Evolutionary conservation across 2,329 filamentous ascomycete species (phyloP).

Genomic region (Epicoccum nigrum): DNA sequence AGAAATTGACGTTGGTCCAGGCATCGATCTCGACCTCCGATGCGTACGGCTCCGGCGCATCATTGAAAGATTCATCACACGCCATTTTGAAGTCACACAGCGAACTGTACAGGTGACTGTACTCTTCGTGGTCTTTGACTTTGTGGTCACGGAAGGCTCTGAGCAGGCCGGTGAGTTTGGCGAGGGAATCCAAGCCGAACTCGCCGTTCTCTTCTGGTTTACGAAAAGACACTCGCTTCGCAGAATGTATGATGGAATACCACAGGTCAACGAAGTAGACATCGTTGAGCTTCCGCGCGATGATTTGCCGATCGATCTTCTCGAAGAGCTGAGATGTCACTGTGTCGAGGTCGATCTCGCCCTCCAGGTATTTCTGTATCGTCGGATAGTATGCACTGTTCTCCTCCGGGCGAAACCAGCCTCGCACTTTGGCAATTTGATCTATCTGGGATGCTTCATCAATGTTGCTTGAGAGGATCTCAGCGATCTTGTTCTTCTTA

Average conservation of each 20-base stretch:
- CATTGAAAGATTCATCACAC: conserved; percentile 40
- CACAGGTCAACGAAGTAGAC: conserved; percentile 34
- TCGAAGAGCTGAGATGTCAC: conserved; percentile 25
- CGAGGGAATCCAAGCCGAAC: conserved; percentile 14
- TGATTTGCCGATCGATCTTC: conserved; percentile 37
- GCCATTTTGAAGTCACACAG: conserved; percentile 34
- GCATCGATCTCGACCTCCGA: conserved; percentile 33
- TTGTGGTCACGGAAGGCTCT: conserved; percentile 34
- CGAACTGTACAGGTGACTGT: conserved; percentile 27
- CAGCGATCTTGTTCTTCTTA: conserved; percentile 26
- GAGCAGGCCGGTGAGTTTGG: conserved; percentile 30
- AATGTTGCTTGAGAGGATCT: conserved; percentile 23
- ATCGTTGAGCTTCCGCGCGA: conserved; percentile 22
- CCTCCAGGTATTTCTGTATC: conserved; percentile 33
- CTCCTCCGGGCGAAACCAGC: conserved; percentile 38
- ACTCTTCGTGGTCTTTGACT: conserved; percentile 24
- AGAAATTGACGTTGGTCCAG: conserved; percentile 43
- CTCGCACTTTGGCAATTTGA: conserved; percentile 35
- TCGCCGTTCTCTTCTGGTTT: conserved; percentile 1
- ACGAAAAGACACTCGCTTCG: conserved; percentile 30
- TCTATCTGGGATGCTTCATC: conserved; percentile 35
- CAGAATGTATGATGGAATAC: conserved; percentile 41
- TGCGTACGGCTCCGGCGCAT: conserved; percentile 29
- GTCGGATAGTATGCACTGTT: conserved; percentile 29
- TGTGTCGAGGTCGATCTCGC: conserved; percentile 21